Conservation (phyloP, 352 stramenopile species). For the Thraustochytrium sp. region DNA sequence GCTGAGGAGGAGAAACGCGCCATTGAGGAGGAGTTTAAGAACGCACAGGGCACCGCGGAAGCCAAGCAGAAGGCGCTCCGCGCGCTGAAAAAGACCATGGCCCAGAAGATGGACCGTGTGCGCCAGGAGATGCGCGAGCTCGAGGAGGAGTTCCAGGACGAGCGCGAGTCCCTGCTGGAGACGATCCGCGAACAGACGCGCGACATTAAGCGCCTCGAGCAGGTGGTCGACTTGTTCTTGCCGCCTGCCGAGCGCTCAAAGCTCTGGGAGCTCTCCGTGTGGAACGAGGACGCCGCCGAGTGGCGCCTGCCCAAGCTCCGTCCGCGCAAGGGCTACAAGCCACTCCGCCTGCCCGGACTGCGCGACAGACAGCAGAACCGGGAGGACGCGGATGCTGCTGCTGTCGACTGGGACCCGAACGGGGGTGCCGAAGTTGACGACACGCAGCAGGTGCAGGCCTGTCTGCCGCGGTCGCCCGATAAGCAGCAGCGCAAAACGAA, state of each 20-base stretch:
- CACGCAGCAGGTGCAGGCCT: too few relatives aligned
- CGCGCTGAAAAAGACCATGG: conserved; percentile 36
- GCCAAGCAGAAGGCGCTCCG: conserved; percentile 43
- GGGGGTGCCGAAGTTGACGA: conserved; percentile 24
- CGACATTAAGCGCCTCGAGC: conserved; percentile 48
- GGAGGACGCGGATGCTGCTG: background rate
- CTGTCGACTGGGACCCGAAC: background rate
- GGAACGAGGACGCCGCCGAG: conserved; percentile 45
- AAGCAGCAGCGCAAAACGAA: too few relatives aligned
- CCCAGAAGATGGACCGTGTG: conserved; percentile 37
- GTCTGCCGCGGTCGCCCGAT: too few relatives aligned
- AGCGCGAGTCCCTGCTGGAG: conserved; percentile 47
- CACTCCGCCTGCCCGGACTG: conserved; percentile 15
- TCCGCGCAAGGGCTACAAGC: conserved; percentile 32
- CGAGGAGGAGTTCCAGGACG: conserved; percentile 44
- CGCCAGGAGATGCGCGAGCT: conserved; percentile 44
- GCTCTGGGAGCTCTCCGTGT: conserved; percentile 39
- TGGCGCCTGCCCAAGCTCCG: conserved; percentile 45
- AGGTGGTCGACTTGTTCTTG: conserved; percentile 49
- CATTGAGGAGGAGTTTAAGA: conserved; percentile 45
- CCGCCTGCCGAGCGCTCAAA: conserved; percentile 26
- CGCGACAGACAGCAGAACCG: background rate
- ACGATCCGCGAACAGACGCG: conserved; percentile 47
- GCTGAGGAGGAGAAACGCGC: conserved; percentile 42
- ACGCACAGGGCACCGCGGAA: conserved; percentile 25